phyloP scores from a whole-genome alignment of 2,329 filamentous ascomycete species.

The Sclerotinia subarctica region DNA sequence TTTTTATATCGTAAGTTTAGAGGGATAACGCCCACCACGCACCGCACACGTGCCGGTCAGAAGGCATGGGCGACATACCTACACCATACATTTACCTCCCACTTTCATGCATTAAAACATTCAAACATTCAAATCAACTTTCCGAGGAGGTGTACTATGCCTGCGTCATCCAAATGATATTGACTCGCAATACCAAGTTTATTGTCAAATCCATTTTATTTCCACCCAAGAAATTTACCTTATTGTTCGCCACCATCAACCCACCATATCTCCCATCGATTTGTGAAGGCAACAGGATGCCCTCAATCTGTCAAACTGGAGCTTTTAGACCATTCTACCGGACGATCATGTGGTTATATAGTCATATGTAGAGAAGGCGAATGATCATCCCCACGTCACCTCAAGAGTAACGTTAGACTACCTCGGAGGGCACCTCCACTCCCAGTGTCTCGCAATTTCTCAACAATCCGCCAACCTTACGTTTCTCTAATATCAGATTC shows the following conservation, averaged over 20 bases:
- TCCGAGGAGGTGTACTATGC: background rate
- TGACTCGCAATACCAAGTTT: background rate
- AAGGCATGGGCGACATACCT: background rate
- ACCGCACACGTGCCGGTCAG: background rate
- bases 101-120: background rate
- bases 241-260: background rate
- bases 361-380: background rate
- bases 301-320: background rate
- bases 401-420: background rate
- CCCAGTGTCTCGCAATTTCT: background rate
- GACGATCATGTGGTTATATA: background rate
- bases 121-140: background rate
- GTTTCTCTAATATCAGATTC: background rate
- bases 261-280: background rate
- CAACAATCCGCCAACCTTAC: background rate
- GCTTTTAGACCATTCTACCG: background rate
- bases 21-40: background rate
- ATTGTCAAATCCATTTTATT: background rate
- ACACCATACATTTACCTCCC: background rate
- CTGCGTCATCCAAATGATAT: background rate
- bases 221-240: background rate
- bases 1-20: background rate
- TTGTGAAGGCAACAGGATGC: background rate
- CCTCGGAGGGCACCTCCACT: background rate
- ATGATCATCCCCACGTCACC: background rate